phyloP scores from a whole-genome alignment of 192 early-diverging fungal species.

The Coemansia guatemalensis region DNA sequence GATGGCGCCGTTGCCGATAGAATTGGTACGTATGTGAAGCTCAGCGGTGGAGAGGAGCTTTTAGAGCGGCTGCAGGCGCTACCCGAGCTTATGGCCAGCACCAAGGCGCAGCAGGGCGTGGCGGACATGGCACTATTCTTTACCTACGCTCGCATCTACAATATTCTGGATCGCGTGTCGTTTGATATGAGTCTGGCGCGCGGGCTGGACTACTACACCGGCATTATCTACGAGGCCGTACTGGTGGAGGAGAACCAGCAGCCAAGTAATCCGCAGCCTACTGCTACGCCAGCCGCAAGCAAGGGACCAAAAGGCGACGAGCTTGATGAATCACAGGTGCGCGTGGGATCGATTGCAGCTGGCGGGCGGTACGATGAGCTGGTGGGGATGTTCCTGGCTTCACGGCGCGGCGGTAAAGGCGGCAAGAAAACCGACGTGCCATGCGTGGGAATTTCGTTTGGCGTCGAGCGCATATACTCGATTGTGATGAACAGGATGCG shows the following conservation, averaged over 20 bases:
- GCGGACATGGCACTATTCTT: conserved; percentile 86
- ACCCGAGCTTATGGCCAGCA: conserved; percentile 62
- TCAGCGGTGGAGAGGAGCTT: conserved; percentile 76
- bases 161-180: conserved; percentile 64
- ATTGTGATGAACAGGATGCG: conserved; percentile 67
- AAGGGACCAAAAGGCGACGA: conserved; percentile 18
- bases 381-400: conserved; percentile 88
- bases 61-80: conserved; percentile 70
- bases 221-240: conserved; percentile 97
- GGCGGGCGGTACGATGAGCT: conserved; percentile 98
- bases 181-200: conserved; percentile 97
- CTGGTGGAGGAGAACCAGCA: conserved; percentile 47
- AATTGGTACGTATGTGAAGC: conserved; percentile 90
- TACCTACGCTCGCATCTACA: conserved; percentile 79
- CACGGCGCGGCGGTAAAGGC: conserved; percentile 54
- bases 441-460: conserved; percentile 94
- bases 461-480: conserved; percentile 94
- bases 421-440: conserved; percentile 69
- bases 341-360: conserved; percentile 93
- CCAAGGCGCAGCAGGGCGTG: conserved; percentile 74
- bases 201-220: conserved; percentile 98
- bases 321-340: conserved; percentile 73
- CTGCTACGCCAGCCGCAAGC: not conserved
- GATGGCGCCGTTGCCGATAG: conserved; percentile 74
- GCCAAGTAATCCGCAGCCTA: conserved; percentile 25